Evolutionary conservation across 257 asterid species (phyloP).

Genomic region (Capsicum pubescens): DNA sequence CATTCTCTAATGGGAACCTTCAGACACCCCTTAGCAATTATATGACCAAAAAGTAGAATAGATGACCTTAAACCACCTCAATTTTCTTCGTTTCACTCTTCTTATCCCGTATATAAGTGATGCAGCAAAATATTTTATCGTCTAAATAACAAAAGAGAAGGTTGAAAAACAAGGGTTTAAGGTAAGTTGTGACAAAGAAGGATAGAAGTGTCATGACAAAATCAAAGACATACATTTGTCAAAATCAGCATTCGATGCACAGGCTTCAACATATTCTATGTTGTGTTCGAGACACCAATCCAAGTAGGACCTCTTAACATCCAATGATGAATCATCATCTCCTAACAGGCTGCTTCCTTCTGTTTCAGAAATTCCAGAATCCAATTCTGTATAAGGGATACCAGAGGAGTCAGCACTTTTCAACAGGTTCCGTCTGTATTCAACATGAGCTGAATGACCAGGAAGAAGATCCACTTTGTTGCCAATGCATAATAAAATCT

Average conservation of each 20-base stretch:
- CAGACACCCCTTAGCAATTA: slow-evolving; percentile 12
- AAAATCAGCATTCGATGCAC: slow-evolving; percentile 82
- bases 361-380: slow-evolving; percentile 79
- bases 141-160: not conserved
- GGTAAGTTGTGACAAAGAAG: not conserved
- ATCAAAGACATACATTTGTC: slow-evolving; percentile 73
- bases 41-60: not conserved
- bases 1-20: not conserved
- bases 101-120: not conserved
- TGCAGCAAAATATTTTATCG: not conserved
- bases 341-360: slow-evolving; percentile 90
- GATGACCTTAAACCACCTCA: not conserved
- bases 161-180: not conserved
- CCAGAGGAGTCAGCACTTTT: slow-evolving; percentile 55
- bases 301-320: slow-evolving; percentile 54
- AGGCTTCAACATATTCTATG: slow-evolving; percentile 91
- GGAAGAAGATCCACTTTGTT: slow-evolving; percentile 95
- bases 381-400: slow-evolving; percentile 45
- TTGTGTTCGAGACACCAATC: slow-evolving; percentile 86
- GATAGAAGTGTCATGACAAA: slow-evolving; percentile 8
- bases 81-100: slow-evolving; percentile 1
- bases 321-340: slow-evolving; percentile 65
- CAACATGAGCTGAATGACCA: slow-evolving; percentile 80
- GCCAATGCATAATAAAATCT: slow-evolving; percentile 80
- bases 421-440: slow-evolving; percentile 68